These are phyloP conservation scores for Polytrichum formosum DNA, from an alignment of 225 moss, liverwort and hornwort genomes.

Conservation along the genomic window DNA sequence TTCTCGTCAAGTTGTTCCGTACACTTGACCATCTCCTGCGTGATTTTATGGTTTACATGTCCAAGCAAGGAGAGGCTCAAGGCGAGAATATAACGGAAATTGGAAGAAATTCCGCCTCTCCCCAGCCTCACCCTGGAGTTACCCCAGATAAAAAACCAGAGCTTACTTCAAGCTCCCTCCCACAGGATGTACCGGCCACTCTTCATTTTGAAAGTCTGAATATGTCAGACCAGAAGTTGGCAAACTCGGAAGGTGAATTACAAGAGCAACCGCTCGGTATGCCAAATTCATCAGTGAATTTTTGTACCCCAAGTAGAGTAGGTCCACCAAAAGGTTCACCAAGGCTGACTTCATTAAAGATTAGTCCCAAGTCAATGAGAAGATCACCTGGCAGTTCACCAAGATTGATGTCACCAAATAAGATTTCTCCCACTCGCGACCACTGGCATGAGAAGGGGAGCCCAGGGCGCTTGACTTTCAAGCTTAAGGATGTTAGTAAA, in stretches of 20 bases:
- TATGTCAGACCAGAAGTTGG: not conserved
- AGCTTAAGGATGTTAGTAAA: slow-evolving; percentile 86
- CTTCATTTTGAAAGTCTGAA: not conserved
- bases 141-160: not conserved
- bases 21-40: slow-evolving; percentile 69
- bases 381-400: slow-evolving; percentile 51
- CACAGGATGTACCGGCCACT: slow-evolving; percentile 7
- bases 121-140: not conserved
- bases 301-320: slow-evolving; percentile 23
- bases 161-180: slow-evolving; percentile 12
- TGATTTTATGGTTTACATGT: slow-evolving; percentile 75
- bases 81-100: slow-evolving; percentile 44
- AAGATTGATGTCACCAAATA: slow-evolving; percentile 37
- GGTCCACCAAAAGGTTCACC: slow-evolving; percentile 25
- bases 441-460: slow-evolving; percentile 77
- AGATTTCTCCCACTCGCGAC: slow-evolving; percentile 40
- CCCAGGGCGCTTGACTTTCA: slow-evolving; percentile 76
- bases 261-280: not conserved
- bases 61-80: slow-evolving; percentile 29
- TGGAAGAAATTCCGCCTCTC: slow-evolving; percentile 19
- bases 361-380: slow-evolving; percentile 35
- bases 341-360: slow-evolving; percentile 21
- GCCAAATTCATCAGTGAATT: slow-evolving; percentile 9
- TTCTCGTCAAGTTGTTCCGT: slow-evolving; percentile 70
- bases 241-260: not conserved